Conservation (phyloP, 192 early-diverging fungal genomes). For the Phycomyces blakesleeanus region DNA sequence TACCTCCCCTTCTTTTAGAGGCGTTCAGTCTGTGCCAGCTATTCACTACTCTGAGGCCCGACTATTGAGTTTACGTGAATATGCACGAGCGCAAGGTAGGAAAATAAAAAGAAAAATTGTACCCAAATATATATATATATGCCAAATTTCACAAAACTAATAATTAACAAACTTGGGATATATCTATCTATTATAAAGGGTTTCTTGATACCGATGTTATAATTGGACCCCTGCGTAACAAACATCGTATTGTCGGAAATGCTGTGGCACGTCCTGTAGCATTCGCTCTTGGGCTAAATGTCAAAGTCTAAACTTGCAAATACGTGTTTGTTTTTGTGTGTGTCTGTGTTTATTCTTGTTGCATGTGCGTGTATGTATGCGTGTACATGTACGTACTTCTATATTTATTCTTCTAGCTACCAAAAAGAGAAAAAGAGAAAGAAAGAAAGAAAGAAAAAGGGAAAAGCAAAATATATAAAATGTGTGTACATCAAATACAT, state of each 20-base stretch:
- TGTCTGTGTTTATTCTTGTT: no score
- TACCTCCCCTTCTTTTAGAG: background rate
- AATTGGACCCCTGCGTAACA: constrained; percentile 16
- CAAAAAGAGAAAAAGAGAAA: no score
- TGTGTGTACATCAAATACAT: no score
- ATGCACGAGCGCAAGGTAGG: constrained; percentile 29
- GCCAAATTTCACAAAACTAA: background rate
- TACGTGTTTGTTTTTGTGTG: no score
- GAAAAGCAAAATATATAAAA: no score
- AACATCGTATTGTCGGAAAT: constrained; percentile 28
- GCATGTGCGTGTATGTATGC: no score
- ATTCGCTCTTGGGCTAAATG: constrained; percentile 24
- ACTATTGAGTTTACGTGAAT: constrained; percentile 23
- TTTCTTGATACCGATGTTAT: constrained; percentile 31
- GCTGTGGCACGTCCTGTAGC: constrained; percentile 25
- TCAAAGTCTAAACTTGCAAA: background rate
- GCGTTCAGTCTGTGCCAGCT: background rate
- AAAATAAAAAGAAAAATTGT: background rate
- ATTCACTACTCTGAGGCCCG: constrained; percentile 29
- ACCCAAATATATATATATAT: constrained; percentile 1
- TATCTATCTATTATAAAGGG: constrained; percentile 2
- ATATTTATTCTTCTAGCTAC: no score
- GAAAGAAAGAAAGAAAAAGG: no score
- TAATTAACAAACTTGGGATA: background rate
- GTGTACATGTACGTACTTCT: no score